Conservation (phyloP, 2,329 filamentous ascomycete genomes). For the Coniosporium uncinatum region DNA sequence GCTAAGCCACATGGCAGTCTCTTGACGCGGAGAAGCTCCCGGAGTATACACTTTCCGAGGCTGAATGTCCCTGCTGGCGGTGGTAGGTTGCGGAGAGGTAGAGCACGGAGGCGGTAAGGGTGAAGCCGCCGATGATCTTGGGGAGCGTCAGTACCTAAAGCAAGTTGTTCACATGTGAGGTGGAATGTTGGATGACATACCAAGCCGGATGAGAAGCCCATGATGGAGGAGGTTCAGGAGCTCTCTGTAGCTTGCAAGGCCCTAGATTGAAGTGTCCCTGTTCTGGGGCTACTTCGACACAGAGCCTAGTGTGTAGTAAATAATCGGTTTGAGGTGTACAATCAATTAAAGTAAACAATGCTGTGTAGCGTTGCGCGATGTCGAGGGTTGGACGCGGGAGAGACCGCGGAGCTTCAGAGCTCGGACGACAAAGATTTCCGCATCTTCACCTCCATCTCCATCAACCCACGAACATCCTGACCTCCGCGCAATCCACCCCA, state of each 20-base stretch:
- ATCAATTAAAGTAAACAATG: not conserved
- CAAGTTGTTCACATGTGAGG: not conserved
- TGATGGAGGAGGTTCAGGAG: slow-evolving; percentile 12
- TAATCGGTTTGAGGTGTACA: not conserved
- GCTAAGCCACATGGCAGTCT: too few species aligned
- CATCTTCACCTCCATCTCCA: not conserved
- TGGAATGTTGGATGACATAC: too few species aligned
- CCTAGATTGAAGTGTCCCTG: not conserved
- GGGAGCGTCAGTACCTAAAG: slow-evolving; percentile 9
- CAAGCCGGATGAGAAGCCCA: slow-evolving; percentile 47
- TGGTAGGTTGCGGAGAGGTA: slow-evolving; percentile 34
- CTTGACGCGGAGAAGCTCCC: too few species aligned
- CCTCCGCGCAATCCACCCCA: too few species aligned
- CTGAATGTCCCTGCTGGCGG: too few species aligned
- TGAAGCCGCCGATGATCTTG: slow-evolving; percentile 10
- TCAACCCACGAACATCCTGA: not conserved
- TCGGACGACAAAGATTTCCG: not conserved
- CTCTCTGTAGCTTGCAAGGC: not conserved
- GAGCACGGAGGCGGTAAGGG: slow-evolving; percentile 13
- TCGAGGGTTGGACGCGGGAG: not conserved
- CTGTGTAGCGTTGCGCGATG: not conserved
- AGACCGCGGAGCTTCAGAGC: not conserved
- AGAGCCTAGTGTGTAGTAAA: not conserved
- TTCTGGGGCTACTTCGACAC: not conserved
- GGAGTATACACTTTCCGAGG: too few species aligned